Evolutionary conservation across 2,329 filamentous ascomycete species (phyloP).

Genomic region (Arachnomyces sp.): DNA sequence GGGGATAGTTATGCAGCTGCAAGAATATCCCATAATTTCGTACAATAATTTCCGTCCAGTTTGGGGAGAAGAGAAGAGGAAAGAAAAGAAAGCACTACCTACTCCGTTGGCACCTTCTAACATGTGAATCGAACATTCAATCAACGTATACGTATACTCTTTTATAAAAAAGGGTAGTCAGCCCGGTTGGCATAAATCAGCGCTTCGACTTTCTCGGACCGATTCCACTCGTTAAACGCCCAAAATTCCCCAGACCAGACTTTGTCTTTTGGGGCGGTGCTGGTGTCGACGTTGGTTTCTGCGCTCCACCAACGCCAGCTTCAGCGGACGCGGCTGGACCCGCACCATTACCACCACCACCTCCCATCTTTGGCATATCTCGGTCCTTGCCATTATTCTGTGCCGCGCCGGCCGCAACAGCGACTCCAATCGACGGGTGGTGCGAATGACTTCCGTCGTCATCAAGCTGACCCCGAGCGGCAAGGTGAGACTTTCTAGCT

Average conservation of each 20-base stretch:
- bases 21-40: no score
- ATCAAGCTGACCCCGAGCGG: constrained; percentile 40
- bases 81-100: no score
- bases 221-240: constrained; percentile 59
- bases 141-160: no score
- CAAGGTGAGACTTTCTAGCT: constrained; percentile 62
- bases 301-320: constrained; percentile 20
- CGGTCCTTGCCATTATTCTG: constrained; percentile 24
- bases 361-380: constrained; percentile 25
- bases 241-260: constrained; percentile 61
- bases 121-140: no score
- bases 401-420: constrained; percentile 21
- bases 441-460: constrained; percentile 42
- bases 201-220: constrained; percentile 52
- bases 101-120: no score
- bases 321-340: constrained; percentile 37
- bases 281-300: constrained; percentile 21
- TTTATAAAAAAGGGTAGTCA: no score
- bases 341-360: constrained; percentile 15
- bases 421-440: constrained; percentile 24
- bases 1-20: no score
- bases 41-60: no score
- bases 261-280: constrained; percentile 50
- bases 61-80: no score
- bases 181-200: constrained; percentile 13